These are phyloP conservation scores for Diplodia scrobiculata DNA, from an alignment of 2,329 filamentous ascomycete species.

Conservation along the genomic window DNA sequence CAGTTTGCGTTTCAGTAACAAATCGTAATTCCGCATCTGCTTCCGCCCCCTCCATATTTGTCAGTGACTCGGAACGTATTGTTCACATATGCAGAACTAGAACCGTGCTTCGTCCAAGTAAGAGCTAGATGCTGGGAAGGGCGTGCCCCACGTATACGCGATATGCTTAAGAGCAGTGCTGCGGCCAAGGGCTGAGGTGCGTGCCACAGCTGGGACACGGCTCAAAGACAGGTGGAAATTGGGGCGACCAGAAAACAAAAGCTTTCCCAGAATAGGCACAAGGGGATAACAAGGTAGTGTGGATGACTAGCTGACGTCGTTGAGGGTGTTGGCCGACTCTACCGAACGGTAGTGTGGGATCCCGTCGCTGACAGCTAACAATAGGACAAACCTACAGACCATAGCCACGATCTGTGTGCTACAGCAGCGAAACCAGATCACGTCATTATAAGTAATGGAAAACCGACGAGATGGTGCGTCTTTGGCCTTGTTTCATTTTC, in stretches of 20 bases:
- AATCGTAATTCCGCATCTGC: background rate
- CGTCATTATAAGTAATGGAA: background rate
- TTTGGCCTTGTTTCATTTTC: background rate
- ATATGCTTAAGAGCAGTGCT: background rate
- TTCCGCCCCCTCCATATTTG: background rate
- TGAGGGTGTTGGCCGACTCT: background rate
- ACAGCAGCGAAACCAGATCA: background rate
- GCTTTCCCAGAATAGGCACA: constrained; percentile 2
- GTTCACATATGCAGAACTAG: background rate
- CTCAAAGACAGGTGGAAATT: constrained; percentile 22
- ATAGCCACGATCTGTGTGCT: background rate
- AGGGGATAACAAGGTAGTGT: background rate
- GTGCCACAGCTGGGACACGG: background rate
- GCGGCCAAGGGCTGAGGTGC: background rate
- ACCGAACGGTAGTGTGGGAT: background rate
- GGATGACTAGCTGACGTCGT: background rate
- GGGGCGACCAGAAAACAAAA: constrained; percentile 1
- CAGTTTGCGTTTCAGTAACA: background rate
- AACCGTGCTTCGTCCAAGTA: background rate
- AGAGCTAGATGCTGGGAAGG: background rate
- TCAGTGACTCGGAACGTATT: background rate
- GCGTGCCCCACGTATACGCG: background rate
- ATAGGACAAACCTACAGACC: background rate
- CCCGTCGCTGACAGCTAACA: constrained; percentile 18
- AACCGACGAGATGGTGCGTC: background rate